Evolutionary conservation across 768 basidiomycete species (phyloP).

Genomic region (Leccinum subtestaceum): DNA sequence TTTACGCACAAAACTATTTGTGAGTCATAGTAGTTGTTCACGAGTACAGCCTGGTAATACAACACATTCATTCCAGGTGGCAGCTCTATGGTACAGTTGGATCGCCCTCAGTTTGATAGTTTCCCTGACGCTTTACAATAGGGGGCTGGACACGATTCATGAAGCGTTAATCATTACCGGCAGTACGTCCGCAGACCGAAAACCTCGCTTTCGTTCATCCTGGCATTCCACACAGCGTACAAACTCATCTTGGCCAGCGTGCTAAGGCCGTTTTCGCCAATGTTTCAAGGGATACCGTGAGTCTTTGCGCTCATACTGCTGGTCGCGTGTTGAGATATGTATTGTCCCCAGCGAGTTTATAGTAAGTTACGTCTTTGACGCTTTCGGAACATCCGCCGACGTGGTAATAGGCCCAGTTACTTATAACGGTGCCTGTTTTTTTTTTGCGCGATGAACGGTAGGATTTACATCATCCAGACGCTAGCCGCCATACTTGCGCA

Average conservation of each 20-base stretch:
- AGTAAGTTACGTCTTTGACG: neutral
- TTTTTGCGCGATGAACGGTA: neutral
- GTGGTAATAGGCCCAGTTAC: constrained; percentile 3
- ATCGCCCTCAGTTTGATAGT: neutral
- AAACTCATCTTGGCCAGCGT: constrained; percentile 7
- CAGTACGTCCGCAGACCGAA: neutral
- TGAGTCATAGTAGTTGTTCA: constrained; percentile 3
- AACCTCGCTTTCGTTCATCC: neutral
- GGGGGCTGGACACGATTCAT: constrained; percentile 12
- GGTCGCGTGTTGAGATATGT: neutral
- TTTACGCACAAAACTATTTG: constrained; percentile 4
- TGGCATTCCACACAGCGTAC: neutral
- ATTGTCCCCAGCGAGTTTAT: constrained; percentile 1
- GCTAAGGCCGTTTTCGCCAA: neutral
- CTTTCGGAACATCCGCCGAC: neutral
- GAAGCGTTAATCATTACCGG: constrained; percentile 8
- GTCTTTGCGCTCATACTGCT: neutral
- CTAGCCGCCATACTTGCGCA: constrained; percentile 5
- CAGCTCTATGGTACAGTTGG: constrained; percentile 4
- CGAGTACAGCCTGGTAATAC: neutral
- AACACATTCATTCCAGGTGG: constrained; percentile 2
- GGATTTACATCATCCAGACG: constrained; percentile 1
- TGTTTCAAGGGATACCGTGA: neutral
- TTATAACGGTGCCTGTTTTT: neutral
- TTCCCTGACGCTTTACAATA: neutral